Base-by-base conservation (phyloP, 257 asterid species). In the Coffea eugenioides region DNA sequence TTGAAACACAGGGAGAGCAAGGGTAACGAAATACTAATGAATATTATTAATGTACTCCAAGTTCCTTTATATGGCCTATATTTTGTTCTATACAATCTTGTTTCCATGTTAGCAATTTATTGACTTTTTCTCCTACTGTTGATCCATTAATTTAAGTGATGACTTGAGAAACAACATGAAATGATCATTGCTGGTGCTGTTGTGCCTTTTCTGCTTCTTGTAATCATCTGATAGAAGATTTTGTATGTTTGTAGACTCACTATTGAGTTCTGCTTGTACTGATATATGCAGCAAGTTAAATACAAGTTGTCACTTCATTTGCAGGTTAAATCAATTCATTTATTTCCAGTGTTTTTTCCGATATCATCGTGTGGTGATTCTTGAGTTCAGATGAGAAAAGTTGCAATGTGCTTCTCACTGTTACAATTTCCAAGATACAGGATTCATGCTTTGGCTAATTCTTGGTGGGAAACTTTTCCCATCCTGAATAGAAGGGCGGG, bases 341-440 rank as follows among this genome's bases (percentile, higher is more conserved):
- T 80, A 8, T 46, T 70, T 59, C 70, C 13, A 14, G 78, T 66
- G 65, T 61, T 39, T 18, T 62, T 39, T 73, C 69, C 43, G 70
- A 67, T 75, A 23, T 76, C 48, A 41, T 25, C 54, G 72, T 77
- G 71, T 62, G 77, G 82, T 65, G 48, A 65, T 66, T 79, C 79
- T 78, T 85, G 80, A 73, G 52, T 80, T 86, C 86, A 87, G 86
- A 91, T 91, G 93, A 90, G 84, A 85, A 77, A 90, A 59, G 82
- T 79, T 76, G 89, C 94, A 69, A 93, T 95, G 99, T 92, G 98
- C 80, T 90, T 89, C 92, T 89, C 97, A 71, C 88, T 91, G 67
- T 77, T 88, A 79, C 97, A 89, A 78, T 75, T 89, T 71, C 97
- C 99, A 14, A 82, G 94, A 79, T 89, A 86, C 91, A 83, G 86